These are phyloP conservation scores for Psilocybe sp. DNA, from an alignment of 768 basidiomycete genomes.

Conservation along the genomic window DNA sequence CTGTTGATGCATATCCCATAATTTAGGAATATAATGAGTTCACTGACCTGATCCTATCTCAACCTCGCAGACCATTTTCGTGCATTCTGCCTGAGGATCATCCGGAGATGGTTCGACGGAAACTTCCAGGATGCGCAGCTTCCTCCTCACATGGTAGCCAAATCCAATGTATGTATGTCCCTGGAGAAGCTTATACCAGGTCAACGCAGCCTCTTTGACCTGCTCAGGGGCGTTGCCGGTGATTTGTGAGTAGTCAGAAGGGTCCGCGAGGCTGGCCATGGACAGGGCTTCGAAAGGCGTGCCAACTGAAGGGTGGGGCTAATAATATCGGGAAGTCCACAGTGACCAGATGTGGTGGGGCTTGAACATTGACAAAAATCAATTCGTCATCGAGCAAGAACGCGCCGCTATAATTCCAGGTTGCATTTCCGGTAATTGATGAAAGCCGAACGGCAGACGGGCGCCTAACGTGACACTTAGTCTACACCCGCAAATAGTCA, in stretches of 20 bases:
- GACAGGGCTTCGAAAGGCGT: neutral
- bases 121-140: constrained; percentile 11
- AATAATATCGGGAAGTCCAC: no score
- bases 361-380: no score
- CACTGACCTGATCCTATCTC: constrained; percentile 16
- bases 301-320: neutral
- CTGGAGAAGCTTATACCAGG: constrained; percentile 13
- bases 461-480: no score
- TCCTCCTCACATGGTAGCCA: constrained; percentile 6
- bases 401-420: no score
- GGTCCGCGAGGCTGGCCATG: neutral
- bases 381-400: no score
- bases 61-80: constrained; percentile 17
- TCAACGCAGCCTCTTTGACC: constrained; percentile 11
- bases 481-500: no score
- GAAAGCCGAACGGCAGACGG: no score
- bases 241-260: neutral
- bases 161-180: neutral
- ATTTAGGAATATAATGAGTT: neutral
- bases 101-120: constrained; percentile 14
- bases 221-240: constrained; percentile 10
- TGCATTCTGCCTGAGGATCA: constrained; percentile 7
- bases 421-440: no score
- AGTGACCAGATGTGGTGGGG: no score
- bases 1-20: neutral